These are phyloP conservation scores for Malassezia brasiliensis DNA, from an alignment of 1,284 basidiomycete genomes.

Conservation along the genomic window DNA sequence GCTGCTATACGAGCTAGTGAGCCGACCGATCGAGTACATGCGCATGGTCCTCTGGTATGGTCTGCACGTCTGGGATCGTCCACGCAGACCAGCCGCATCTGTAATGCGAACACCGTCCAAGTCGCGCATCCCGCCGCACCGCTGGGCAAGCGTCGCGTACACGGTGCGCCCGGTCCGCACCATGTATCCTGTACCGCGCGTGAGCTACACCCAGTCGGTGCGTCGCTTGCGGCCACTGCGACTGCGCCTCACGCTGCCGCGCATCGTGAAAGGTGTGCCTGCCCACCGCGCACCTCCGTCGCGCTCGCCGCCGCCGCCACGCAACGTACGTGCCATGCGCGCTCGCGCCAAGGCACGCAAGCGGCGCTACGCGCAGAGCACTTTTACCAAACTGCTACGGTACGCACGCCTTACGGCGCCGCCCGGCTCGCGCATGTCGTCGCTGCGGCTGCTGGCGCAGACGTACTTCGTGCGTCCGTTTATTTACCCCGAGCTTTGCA, in stretches of 20 bases:
- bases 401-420: slow-evolving; percentile 16
- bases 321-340: not conserved
- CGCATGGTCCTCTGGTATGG: slow-evolving; percentile 46
- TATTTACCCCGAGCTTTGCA: slow-evolving; percentile 12
- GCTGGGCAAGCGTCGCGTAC: not conserved
- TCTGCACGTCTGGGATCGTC: slow-evolving; percentile 3
- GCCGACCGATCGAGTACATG: slow-evolving; percentile 47
- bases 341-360: not conserved
- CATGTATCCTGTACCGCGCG: not conserved
- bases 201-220: slow-evolving; percentile 1
- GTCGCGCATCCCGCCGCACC: not conserved
- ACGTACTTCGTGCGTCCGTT: slow-evolving; percentile 15
- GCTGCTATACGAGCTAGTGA: slow-evolving; percentile 38
- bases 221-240: slow-evolving; percentile 11
- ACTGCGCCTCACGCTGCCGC: not conserved
- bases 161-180: slow-evolving; percentile 8
- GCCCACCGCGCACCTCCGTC: no score
- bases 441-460: slow-evolving; percentile 5
- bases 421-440: not conserved
- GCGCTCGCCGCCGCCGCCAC: not conserved
- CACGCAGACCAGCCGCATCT: not conserved
- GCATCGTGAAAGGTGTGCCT: not conserved
- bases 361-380: not conserved
- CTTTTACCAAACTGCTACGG: slow-evolving; percentile 3
- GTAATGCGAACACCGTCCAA: not conserved